Base-by-base conservation (phyloP, 1,284 basidiomycete genomes). In the Cutaneotrichosporon arboriforme region DNA sequence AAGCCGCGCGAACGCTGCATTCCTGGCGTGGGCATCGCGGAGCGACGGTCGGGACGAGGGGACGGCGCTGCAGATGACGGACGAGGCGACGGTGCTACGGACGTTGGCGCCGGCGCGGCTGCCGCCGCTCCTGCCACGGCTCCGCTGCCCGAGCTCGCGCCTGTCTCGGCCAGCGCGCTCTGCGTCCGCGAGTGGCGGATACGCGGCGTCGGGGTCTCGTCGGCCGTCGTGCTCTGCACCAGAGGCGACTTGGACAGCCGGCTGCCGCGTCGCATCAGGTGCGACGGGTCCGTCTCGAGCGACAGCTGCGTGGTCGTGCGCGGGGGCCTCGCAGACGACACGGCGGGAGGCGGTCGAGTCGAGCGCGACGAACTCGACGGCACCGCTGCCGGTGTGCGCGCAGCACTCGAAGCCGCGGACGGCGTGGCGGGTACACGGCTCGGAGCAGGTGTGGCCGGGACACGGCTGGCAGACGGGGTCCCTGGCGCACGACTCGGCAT, bases 131-230 rank as follows among this genome's bases (percentile, higher is more conserved):
- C 7, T 5, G 26, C 7, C 26, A n/a, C n/a, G n/a, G 26, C 26
- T 7, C 10, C 26, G 10, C 26, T 31, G 10, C 26, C 26, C 26
- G 26, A 31, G 26, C n/a, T n/a, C n/a, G n/a, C n/a, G n/a, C n/a
- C n/a, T n/a, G n/a, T n/a, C n/a, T 31, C 51, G 12, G 65, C 4
- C 39, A 33, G 33, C 37, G 68, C 61, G 1, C 65, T 66, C 42
- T 66, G 67, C 1, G 68, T 66, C 18, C 69, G 59, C 18, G 68
- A 65, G 52, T 69, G 64, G 15, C 63, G 53, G 2, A 64, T 63
- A 23, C 64, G 63, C 7, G 61, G 57, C 26, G 35, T 34, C 4
- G 26, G 7, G 10, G 40, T 13, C 22, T 46, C 35, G 2, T 59
- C 57, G n/a, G 58, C 54, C 22, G 63, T 17, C 9, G 52, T 57